Percentiles rank a stretch among this genome's conserved stretches.
These are phyloP conservation scores for Yamadazyma trypodendri DNA, from an alignment of 1,139 yeast genomes.

Conservation along the genomic window DNA sequence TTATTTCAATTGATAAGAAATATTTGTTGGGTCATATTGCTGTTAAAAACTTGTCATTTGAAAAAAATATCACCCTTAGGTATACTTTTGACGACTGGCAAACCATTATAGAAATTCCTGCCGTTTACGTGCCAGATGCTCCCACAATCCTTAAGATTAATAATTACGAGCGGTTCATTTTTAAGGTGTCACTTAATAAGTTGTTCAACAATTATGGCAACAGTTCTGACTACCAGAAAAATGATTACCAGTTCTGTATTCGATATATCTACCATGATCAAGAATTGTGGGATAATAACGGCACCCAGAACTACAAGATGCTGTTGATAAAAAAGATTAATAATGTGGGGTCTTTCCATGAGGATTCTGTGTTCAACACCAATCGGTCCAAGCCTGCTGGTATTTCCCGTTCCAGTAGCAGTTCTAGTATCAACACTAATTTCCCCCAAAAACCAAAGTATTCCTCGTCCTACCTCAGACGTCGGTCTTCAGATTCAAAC, in stretches of 20 bases:
- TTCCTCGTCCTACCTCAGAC: constrained; percentile 37
- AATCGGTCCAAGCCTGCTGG: not conserved
- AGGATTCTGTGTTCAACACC: not conserved
- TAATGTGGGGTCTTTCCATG: constrained; percentile 1
- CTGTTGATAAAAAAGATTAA: constrained; percentile 7
- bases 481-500: constrained; percentile 34
- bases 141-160: constrained; percentile 52
- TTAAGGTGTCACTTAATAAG: constrained; percentile 48
- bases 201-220: constrained; percentile 22
- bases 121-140: constrained; percentile 59
- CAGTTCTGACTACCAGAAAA: constrained; percentile 18
- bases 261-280: constrained; percentile 47
- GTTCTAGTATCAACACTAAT: not conserved
- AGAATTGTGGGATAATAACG: constrained; percentile 82
- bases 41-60: constrained; percentile 65
- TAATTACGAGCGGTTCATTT: constrained; percentile 58
- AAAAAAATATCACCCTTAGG: constrained; percentile 60
- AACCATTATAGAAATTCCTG: constrained; percentile 67
- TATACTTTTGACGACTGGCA: constrained; percentile 74
- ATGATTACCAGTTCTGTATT: constrained; percentile 52
- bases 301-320: constrained; percentile 55
- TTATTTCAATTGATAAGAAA: constrained; percentile 56
- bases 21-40: constrained; percentile 71
- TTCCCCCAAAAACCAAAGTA: constrained; percentile 32
- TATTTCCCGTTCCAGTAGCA: constrained; percentile 1